phyloP scores from a whole-genome alignment of 1,284 basidiomycete genomes.

The Malassezia furfur region DNA sequence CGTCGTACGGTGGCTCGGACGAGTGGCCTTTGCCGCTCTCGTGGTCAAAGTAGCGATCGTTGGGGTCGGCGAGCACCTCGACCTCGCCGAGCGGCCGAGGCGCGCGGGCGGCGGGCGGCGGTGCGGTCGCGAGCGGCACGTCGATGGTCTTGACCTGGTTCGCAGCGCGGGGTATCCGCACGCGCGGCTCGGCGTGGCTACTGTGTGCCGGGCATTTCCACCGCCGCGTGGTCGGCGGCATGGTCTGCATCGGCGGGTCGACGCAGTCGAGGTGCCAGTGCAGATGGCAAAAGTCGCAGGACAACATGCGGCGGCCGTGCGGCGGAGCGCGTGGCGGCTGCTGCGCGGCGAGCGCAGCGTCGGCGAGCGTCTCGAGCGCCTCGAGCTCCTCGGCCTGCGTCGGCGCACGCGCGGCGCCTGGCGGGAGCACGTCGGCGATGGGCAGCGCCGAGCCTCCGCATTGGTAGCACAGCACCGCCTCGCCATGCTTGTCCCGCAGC shows the following conservation, averaged over 20 bases:
- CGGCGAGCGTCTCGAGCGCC: constrained; percentile 27
- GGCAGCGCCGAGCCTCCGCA: constrained; percentile 70
- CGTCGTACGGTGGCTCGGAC: constrained; percentile 32
- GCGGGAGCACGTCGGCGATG: constrained; percentile 37
- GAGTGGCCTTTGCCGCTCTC: constrained; percentile 19
- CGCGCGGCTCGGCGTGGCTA: constrained; percentile 58
- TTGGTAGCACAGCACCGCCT: constrained; percentile 73
- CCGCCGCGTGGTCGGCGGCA: constrained; percentile 78
- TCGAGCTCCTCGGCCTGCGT: not conserved
- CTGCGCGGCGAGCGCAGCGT: constrained; percentile 37
- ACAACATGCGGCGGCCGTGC: constrained; percentile 59
- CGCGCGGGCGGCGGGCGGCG: constrained; percentile 59
- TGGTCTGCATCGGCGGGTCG: constrained; percentile 71
- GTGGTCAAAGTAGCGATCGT: constrained; percentile 39
- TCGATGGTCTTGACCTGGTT: constrained; percentile 21
- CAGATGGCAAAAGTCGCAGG: constrained; percentile 87
- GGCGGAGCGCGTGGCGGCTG: not conserved
- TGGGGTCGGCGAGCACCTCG: constrained; percentile 62
- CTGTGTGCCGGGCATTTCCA: constrained; percentile 99
- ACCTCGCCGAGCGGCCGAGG: constrained; percentile 67
- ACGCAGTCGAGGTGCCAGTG: constrained; percentile 98
- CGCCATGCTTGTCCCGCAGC: constrained; percentile 72
- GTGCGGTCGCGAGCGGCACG: constrained; percentile 37
- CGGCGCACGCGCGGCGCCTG: not conserved
- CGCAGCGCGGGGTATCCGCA: constrained; percentile 25